Conservation (phyloP, 768 basidiomycete genomes). For the Pisolithus orientalis region DNA sequence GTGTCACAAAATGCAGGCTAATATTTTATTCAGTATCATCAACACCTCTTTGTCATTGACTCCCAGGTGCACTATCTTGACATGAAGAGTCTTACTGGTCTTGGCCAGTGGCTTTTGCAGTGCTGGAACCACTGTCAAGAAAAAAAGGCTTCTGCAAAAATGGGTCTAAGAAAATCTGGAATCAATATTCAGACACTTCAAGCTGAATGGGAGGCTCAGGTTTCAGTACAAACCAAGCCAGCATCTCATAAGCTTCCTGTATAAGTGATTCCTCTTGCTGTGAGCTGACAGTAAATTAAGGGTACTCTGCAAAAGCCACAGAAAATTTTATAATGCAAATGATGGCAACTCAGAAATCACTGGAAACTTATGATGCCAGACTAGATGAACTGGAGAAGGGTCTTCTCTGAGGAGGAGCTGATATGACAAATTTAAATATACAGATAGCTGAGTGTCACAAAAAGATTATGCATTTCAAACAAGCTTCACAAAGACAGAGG, state of each 20-base stretch:
- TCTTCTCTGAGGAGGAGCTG: not conserved
- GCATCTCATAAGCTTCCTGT: not conserved
- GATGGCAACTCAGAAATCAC: not conserved
- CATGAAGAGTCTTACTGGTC: conserved; percentile 2
- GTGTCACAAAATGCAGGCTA: conserved; percentile 4
- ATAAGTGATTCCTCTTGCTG: not conserved
- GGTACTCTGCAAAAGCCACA: not conserved
- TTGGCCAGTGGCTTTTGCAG: conserved; percentile 12
- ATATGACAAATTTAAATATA: not conserved
- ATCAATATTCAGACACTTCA: not conserved
- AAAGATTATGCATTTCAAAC: not conserved
- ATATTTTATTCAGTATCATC: conserved; percentile 18
- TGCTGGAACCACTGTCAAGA: conserved; percentile 6
- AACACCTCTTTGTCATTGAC: conserved; percentile 21
- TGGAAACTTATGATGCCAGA: not conserved
- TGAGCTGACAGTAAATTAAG: not conserved
- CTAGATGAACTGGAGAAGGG: conserved; percentile 4
- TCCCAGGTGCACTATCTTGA: conserved; percentile 16
- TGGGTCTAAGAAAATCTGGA: not conserved
- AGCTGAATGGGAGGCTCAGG: conserved; percentile 15
- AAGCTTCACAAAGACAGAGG: not conserved
- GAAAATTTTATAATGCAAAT: not conserved
- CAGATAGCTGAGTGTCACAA: not conserved
- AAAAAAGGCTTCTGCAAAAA: not conserved
- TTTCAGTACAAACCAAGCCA: conserved; percentile 14